Evolutionary conservation across 2,329 filamentous ascomycete species (phyloP).

Genomic region (Fusarium staphyleae): DNA sequence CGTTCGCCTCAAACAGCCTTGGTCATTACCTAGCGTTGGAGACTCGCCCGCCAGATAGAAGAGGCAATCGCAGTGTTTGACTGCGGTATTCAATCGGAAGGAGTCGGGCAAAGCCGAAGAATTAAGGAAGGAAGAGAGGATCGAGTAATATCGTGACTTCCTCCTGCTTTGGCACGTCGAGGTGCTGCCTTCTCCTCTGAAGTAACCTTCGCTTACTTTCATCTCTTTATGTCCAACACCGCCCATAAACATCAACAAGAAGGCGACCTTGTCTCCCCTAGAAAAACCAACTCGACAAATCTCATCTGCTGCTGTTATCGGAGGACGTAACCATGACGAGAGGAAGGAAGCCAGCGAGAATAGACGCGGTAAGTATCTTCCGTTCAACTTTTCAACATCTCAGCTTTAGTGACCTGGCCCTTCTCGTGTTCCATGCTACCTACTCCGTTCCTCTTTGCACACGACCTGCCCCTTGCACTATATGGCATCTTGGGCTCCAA

Average conservation of each 20-base stretch:
- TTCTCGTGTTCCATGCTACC: conserved; percentile 23
- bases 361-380: conserved; percentile 27
- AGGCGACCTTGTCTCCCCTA: neutral
- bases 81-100: neutral
- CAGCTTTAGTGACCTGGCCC: conserved; percentile 34
- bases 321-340: conserved; percentile 23
- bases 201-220: neutral
- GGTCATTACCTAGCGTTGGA: neutral
- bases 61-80: neutral
- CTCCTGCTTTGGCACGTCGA: neutral
- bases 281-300: neutral
- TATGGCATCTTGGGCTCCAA: conserved; percentile 33
- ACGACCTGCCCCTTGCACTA: conserved; percentile 37
- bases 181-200: conserved; percentile 3
- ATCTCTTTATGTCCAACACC: neutral
- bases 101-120: neutral
- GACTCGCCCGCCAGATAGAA: neutral
- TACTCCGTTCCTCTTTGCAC: conserved; percentile 19
- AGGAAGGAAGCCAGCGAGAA: conserved; percentile 30
- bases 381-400: conserved; percentile 4
- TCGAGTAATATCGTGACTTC: conserved; percentile 11
- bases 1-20: neutral
- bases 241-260: conserved; percentile 1
- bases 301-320: conserved; percentile 1
- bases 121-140: neutral